Evolutionary conservation across 1,284 basidiomycete species (phyloP).

Genomic region (Moesziomyces sp.): DNA sequence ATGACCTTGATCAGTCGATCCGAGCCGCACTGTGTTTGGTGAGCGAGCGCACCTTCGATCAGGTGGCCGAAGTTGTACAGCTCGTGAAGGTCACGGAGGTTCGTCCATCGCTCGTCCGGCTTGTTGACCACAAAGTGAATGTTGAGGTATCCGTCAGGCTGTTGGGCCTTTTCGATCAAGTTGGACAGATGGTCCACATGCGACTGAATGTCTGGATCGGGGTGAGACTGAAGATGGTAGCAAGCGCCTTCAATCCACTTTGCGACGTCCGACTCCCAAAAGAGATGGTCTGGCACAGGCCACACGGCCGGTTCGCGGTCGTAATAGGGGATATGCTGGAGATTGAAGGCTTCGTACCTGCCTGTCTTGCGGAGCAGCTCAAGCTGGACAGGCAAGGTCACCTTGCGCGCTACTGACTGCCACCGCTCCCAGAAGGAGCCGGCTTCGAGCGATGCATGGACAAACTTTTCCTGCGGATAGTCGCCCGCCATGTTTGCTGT

Average conservation of each 20-base stretch:
- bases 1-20: slow-evolving; percentile 25
- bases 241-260: slow-evolving; percentile 32
- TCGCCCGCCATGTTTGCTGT: slow-evolving; percentile 13
- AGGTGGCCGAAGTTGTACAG: slow-evolving; percentile 41
- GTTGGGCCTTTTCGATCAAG: slow-evolving; percentile 27
- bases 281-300: slow-evolving; percentile 33
- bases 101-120: slow-evolving; percentile 29
- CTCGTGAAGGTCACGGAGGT: slow-evolving; percentile 33
- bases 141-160: slow-evolving; percentile 35
- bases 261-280: slow-evolving; percentile 36
- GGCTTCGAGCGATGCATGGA: slow-evolving; percentile 7
- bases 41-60: slow-evolving; percentile 26
- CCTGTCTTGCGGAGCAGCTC: slow-evolving; percentile 25
- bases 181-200: slow-evolving; percentile 25
- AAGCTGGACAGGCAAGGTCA: slow-evolving; percentile 30
- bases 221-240: slow-evolving; percentile 18
- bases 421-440: slow-evolving; percentile 28
- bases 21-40: slow-evolving; percentile 18
- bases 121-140: slow-evolving; percentile 34
- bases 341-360: slow-evolving; percentile 31
- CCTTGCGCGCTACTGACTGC: slow-evolving; percentile 15
- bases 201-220: slow-evolving; percentile 5
- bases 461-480: slow-evolving; percentile 24
- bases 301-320: slow-evolving; percentile 12
- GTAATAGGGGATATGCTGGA: slow-evolving; percentile 26